A percentile compares a stretch with the other conserved stretches of the same genome.
phyloP scores from a whole-genome alignment of 169 alveolate genomes.

The Babesia bigemina region DNA sequence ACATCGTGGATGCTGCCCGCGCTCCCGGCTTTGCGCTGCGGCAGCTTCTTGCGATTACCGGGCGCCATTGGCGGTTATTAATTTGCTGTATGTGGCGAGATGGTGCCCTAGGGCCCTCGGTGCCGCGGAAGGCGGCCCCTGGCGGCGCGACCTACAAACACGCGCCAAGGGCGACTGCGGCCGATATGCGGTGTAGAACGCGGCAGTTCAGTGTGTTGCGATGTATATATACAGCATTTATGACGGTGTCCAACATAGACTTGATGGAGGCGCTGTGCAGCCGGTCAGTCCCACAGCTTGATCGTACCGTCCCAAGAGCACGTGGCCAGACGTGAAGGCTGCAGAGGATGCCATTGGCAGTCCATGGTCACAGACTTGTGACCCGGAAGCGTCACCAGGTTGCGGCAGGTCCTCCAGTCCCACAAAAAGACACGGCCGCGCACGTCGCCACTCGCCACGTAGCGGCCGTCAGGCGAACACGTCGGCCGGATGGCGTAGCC shows the following conservation, averaged over 20 bases:
- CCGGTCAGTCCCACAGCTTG: conserved; percentile 91
- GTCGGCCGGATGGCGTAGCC: conserved; percentile 95
- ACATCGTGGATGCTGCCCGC: conserved; percentile 59
- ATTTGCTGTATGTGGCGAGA: neutral
- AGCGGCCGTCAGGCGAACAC: conserved; percentile 94
- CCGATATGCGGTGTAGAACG: neutral
- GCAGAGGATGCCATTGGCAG: conserved; percentile 95
- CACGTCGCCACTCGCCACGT: conserved; percentile 93
- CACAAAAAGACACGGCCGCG: conserved; percentile 95
- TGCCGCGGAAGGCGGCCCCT: neutral
- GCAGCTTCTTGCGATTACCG: conserved; percentile 5
- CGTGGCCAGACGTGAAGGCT: conserved; percentile 91
- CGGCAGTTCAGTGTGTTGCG: neutral
- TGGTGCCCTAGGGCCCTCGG: neutral
- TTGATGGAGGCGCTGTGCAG: too few species aligned
- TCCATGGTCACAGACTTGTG: conserved; percentile 94
- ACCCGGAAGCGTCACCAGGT: conserved; percentile 88
- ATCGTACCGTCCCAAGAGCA: conserved; percentile 97
- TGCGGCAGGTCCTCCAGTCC: conserved; percentile 95
- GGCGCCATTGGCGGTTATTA: conserved; percentile 19
- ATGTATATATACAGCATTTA: too few species aligned
- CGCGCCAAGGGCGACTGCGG: neutral
- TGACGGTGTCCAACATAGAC: too few species aligned
- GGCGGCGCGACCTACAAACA: neutral
- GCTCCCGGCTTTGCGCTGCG: conserved; percentile 4